A percentile compares a stretch with the other conserved stretches of the same genome.
Evolutionary conservation across 805 yeast species (phyloP).

Genomic region (Saturnispora silvae): DNA sequence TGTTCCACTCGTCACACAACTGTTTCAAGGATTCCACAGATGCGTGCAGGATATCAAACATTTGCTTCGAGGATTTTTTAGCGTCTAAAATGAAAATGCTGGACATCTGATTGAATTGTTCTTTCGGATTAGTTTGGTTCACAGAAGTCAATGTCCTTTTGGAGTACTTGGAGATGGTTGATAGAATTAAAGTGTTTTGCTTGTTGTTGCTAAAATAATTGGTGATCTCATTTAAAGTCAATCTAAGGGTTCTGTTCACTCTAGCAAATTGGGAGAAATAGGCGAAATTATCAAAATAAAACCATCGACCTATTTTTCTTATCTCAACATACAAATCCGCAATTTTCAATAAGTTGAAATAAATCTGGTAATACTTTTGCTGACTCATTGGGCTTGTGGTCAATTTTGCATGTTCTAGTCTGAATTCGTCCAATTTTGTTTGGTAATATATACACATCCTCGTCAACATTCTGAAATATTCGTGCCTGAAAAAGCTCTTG

Average conservation of each 20-base stretch:
- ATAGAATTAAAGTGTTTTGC: slow-evolving; percentile 40
- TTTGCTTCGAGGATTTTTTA: slow-evolving; percentile 33
- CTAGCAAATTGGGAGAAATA: slow-evolving; percentile 32
- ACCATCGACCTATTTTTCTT: slow-evolving; percentile 37
- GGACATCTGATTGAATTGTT: slow-evolving; percentile 5
- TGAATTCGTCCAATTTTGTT: slow-evolving; percentile 21
- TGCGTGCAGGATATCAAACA: slow-evolving; percentile 20
- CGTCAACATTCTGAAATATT: slow-evolving; percentile 18
- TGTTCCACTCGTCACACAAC: slow-evolving; percentile 32
- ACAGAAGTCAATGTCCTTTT: slow-evolving; percentile 24
- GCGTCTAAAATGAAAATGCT: slow-evolving; percentile 22
- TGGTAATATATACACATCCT: slow-evolving; percentile 7
- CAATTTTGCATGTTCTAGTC: slow-evolving; percentile 21
- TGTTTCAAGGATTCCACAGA: slow-evolving; percentile 23
- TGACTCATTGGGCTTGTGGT: slow-evolving; percentile 17
- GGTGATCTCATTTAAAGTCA: slow-evolving; percentile 17
- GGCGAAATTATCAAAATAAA: slow-evolving; percentile 34
- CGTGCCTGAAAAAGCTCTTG: slow-evolving; percentile 13
- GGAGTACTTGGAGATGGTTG: slow-evolving; percentile 37
- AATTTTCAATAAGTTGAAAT: slow-evolving; percentile 32
- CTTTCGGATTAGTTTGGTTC: neutral
- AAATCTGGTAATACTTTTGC: slow-evolving; percentile 26
- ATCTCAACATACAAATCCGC: slow-evolving; percentile 41
- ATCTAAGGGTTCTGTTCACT: slow-evolving; percentile 19
- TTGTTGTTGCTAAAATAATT: slow-evolving; percentile 29